These are phyloP conservation scores for Trichophyton simii DNA, from an alignment of 2,329 filamentous ascomycete genomes.

Conservation along the genomic window DNA sequence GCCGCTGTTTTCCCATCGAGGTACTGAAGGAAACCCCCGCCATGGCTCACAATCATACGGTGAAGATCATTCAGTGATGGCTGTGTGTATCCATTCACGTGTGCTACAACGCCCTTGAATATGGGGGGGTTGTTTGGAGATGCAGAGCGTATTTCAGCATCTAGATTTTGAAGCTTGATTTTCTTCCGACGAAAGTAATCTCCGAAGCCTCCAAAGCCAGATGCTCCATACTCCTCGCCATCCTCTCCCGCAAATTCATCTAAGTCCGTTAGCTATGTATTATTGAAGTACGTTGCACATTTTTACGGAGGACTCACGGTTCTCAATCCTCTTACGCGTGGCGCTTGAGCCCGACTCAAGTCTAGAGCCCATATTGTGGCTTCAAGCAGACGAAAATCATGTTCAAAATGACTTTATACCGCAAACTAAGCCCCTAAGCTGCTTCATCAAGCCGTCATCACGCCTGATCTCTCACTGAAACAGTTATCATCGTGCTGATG, in stretches of 20 bases:
- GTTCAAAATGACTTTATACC: neutral
- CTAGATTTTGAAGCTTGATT: conserved; percentile 90
- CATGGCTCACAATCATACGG: conserved; percentile 75
- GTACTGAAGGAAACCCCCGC: conserved; percentile 91
- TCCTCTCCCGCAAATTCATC: conserved; percentile 66
- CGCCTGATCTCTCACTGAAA: neutral
- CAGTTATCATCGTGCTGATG: neutral
- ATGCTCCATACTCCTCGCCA: conserved; percentile 83
- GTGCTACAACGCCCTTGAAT: conserved; percentile 80
- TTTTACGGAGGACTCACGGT: conserved; percentile 28
- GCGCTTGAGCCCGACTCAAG: conserved; percentile 47
- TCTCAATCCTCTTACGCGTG: conserved; percentile 52
- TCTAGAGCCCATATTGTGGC: conserved; percentile 46
- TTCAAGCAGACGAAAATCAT: conserved; percentile 4
- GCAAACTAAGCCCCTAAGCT: neutral
- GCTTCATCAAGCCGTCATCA: neutral
- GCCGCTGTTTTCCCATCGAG: conserved; percentile 87
- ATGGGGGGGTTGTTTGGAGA: conserved; percentile 63
- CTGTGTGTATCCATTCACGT: conserved; percentile 93
- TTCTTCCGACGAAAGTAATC: conserved; percentile 96
- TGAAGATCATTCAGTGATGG: conserved; percentile 84
- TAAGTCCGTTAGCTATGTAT: conserved; percentile 14
- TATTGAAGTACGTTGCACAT: neutral
- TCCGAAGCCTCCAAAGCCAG: conserved; percentile 73
- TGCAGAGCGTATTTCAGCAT: conserved; percentile 62